Conservation (phyloP, 2,329 filamentous ascomycete genomes). For the Coniochaeta sp. region DNA sequence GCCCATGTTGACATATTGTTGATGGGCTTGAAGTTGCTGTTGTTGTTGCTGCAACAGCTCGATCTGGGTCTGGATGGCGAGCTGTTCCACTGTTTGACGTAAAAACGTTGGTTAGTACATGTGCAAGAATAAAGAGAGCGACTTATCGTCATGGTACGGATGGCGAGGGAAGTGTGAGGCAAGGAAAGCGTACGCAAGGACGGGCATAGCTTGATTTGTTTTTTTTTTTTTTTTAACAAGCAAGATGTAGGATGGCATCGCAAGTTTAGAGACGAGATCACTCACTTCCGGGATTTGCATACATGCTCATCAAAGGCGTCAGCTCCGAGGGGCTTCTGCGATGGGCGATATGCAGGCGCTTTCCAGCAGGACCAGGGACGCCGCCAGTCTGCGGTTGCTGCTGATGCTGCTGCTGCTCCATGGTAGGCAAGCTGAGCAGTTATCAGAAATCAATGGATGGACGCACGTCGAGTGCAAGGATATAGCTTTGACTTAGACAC, state of each 20-base stretch:
- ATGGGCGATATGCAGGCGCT: constrained; percentile 94
- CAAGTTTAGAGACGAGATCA: constrained; percentile 13
- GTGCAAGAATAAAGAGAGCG: background rate
- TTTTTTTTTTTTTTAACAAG: background rate
- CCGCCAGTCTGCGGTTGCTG: constrained; percentile 45
- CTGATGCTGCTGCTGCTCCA: constrained; percentile 58
- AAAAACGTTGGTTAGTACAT: background rate
- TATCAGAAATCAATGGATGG: constrained; percentile 8
- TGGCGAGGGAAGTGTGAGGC: constrained; percentile 4
- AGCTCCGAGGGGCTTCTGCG: constrained; percentile 94
- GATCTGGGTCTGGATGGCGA: constrained; percentile 96
- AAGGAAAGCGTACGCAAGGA: constrained; percentile 1
- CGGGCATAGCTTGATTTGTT: background rate
- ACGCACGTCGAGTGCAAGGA: constrained; percentile 39
- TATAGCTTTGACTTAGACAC: background rate
- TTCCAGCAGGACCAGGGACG: constrained; percentile 69
- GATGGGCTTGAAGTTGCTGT: constrained; percentile 91
- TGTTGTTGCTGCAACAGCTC: constrained; percentile 96
- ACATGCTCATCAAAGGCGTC: constrained; percentile 96
- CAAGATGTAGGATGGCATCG: background rate
- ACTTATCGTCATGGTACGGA: background rate
- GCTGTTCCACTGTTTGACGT: constrained; percentile 73
- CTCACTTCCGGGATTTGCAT: constrained; percentile 57
- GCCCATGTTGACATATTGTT: constrained; percentile 97
- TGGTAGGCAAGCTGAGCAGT: constrained; percentile 36